These are phyloP conservation scores for Fragaria nilgerrensis DNA, from an alignment of 306 rosid genomes.

Conservation along the genomic window DNA sequence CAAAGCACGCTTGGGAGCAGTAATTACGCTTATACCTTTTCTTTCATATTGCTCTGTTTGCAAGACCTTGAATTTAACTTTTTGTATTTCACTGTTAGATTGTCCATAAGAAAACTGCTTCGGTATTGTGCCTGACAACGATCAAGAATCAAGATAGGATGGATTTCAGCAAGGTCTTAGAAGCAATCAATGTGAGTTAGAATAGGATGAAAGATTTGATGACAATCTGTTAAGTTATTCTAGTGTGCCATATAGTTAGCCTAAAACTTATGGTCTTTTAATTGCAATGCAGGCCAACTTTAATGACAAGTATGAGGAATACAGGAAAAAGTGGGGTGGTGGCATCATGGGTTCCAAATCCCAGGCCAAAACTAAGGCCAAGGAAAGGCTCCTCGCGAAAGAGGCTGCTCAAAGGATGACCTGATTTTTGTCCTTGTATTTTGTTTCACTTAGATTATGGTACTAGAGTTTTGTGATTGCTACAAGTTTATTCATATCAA, in stretches of 20 bases:
- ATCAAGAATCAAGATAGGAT: conserved; percentile 74
- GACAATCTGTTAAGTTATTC: not conserved
- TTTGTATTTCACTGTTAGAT: not conserved
- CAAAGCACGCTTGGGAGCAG: conserved; percentile 74
- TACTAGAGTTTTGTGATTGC: not conserved
- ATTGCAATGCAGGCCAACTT: conserved; percentile 59
- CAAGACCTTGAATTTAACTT: not conserved
- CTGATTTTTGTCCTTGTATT: conserved; percentile 17
- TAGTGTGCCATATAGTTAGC: not conserved
- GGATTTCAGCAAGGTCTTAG: conserved; percentile 67
- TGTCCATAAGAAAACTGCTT: conserved; percentile 77
- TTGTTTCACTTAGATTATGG: not conserved
- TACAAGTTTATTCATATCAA: not conserved
- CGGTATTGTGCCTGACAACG: conserved; percentile 77
- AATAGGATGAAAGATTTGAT: not conserved
- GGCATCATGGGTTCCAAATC: conserved; percentile 90
- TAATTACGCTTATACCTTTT: conserved; percentile 15
- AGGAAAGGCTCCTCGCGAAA: conserved; percentile 66
- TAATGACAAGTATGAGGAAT: conserved; percentile 74
- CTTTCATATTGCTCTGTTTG: not conserved
- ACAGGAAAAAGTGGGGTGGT: conserved; percentile 84
- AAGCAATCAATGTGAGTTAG: conserved; percentile 62
- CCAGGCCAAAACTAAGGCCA: conserved; percentile 73
- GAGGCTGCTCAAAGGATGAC: conserved; percentile 76
- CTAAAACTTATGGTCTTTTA: not conserved